These are phyloP conservation scores for Trichoderma simmonsii DNA, from an alignment of 2,329 filamentous ascomycete species.

Conservation along the genomic window DNA sequence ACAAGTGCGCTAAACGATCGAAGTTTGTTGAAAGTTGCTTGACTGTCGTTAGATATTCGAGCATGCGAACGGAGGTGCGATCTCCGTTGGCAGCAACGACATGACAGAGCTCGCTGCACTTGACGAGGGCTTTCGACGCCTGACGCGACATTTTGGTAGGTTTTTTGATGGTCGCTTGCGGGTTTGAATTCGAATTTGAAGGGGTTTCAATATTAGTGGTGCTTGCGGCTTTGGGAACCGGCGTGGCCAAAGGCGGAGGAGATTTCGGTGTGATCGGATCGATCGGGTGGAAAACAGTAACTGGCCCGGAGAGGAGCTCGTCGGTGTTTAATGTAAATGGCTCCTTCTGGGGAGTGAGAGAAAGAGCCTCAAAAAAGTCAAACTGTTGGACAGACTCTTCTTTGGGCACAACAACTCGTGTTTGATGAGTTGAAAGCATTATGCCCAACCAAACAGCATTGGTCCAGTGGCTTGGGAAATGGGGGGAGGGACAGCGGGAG, in stretches of 20 bases:
- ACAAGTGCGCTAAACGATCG: conserved; percentile 59
- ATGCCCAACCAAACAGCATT: background rate
- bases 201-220: background rate
- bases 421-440: background rate
- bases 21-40: conserved; percentile 55
- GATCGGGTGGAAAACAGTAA: background rate
- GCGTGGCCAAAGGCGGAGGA: background rate
- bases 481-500: background rate
- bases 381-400: conserved; percentile 1
- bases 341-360: conserved; percentile 11
- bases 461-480: background rate
- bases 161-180: background rate
- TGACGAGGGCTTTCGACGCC: background rate
- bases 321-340: background rate
- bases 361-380: conserved; percentile 12
- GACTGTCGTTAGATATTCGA: conserved; percentile 59
- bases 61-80: conserved; percentile 37
- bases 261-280: background rate
- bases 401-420: background rate
- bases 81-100: background rate
- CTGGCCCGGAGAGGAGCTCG: background rate
- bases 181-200: background rate
- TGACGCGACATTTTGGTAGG: background rate
- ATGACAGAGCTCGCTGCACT: conserved; percentile 5
- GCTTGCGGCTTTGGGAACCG: background rate